Conservation (phyloP, 202 grass and related monocot species). For the Schoenoplectus tabernaemontani region DNA sequence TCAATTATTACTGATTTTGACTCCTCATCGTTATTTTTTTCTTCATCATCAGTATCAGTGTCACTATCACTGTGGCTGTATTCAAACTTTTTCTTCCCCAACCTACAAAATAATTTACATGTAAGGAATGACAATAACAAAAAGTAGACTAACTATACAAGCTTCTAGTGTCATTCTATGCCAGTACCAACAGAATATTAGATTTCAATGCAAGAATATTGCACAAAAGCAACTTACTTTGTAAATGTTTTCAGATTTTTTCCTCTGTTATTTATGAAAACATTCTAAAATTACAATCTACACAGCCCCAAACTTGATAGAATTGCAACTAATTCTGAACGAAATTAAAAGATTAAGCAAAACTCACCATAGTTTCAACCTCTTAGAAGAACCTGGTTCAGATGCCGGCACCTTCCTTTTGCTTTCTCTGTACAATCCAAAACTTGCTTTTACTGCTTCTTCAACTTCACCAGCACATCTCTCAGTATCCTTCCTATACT, state of each 20-base stretch:
- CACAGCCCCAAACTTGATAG: too few relatives aligned
- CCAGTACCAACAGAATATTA: too few relatives aligned
- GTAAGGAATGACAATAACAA: background rate
- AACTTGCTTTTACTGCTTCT: constrained; percentile 58
- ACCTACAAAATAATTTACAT: constrained; percentile 37
- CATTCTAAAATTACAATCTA: too few relatives aligned
- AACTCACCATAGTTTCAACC: constrained; percentile 80
- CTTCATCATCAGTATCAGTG: constrained; percentile 49
- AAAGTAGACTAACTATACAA: background rate
- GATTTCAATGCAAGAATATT: too few relatives aligned
- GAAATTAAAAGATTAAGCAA: background rate
- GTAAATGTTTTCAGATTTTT: too few relatives aligned
- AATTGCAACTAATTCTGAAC: too few relatives aligned
- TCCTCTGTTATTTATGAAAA: too few relatives aligned
- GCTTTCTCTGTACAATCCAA: constrained; percentile 36
- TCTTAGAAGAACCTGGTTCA: constrained; percentile 45
- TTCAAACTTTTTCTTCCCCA: constrained; percentile 82
- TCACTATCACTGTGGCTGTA: constrained; percentile 42
- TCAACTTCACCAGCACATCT: too few relatives aligned
- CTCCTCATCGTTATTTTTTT: constrained; percentile 35
- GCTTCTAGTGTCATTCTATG: too few relatives aligned
- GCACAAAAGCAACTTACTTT: too few relatives aligned
- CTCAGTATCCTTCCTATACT: too few relatives aligned
- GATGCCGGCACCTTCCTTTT: constrained; percentile 59
- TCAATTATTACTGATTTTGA: constrained; percentile 50